Evolutionary conservation across 768 basidiomycete species (phyloP).

Genomic region (Phaeolepiota aurea): DNA sequence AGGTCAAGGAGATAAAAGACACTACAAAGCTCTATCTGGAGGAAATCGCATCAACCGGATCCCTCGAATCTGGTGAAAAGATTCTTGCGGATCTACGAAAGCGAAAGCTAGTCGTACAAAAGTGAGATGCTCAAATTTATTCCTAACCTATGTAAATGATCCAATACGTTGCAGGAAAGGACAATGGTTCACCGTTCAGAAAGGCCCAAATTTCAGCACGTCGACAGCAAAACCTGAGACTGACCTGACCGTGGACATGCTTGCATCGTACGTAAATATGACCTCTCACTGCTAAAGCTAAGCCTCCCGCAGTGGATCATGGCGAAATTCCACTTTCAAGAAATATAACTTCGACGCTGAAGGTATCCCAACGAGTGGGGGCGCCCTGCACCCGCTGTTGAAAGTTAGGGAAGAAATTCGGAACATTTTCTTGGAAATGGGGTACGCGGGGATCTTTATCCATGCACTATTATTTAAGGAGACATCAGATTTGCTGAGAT

Average conservation of each 20-base stretch:
- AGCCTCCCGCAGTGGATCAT: constrained; percentile 63
- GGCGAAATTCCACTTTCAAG: constrained; percentile 92
- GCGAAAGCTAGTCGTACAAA: constrained; percentile 81
- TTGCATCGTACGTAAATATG: constrained; percentile 64
- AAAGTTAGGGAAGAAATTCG: constrained; percentile 98
- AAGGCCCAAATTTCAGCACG: constrained; percentile 83
- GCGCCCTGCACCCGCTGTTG: constrained; percentile 90
- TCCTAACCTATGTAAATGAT: not conserved
- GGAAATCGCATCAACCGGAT: constrained; percentile 67
- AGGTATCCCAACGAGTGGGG: constrained; percentile 81
- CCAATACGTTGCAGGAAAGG: constrained; percentile 64
- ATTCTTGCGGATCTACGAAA: constrained; percentile 81
- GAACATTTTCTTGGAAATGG: constrained; percentile 98
- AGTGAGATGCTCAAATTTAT: constrained; percentile 33
- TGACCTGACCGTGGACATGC: constrained; percentile 93
- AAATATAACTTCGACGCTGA: constrained; percentile 99
- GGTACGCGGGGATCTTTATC: constrained; percentile 41
- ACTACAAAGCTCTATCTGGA: constrained; percentile 65
- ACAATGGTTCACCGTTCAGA: constrained; percentile 87
- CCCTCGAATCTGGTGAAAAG: constrained; percentile 71
- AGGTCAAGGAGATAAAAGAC: constrained; percentile 67
- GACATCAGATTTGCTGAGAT: constrained; percentile 86
- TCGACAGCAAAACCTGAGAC: constrained; percentile 92
- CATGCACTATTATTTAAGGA: constrained; percentile 2
- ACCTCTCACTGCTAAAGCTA: constrained; percentile 5